A percentile compares a stretch with the other conserved stretches of the same genome.
phyloP scores from a whole-genome alignment of 2,329 filamentous ascomycete species.

The Talaromyces funiculosus region DNA sequence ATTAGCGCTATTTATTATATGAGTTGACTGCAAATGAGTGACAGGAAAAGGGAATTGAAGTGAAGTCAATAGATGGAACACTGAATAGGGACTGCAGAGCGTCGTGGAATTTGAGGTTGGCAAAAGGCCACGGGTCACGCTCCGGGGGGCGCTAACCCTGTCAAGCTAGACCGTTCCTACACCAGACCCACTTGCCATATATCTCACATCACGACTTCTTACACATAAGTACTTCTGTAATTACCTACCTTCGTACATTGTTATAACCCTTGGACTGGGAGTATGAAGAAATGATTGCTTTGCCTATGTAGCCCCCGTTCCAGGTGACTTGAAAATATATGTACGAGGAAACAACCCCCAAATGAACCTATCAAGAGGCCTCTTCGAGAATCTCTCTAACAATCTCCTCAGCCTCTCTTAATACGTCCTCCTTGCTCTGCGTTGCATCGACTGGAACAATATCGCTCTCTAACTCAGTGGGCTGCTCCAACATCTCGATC shows the following conservation, averaged over 20 bases:
- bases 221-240: no score
- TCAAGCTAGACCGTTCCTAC: not conserved
- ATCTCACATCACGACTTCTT: not conserved
- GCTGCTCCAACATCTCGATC: not conserved
- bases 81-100: not conserved
- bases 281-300: no score
- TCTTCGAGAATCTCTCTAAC: not conserved
- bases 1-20: not conserved
- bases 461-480: not conserved
- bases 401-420: not conserved
- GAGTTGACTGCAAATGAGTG: conserved; percentile 8
- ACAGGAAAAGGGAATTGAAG: conserved; percentile 5
- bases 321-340: not conserved
- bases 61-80: not conserved
- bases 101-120: conserved; percentile 10
- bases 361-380: not conserved
- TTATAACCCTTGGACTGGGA: no score
- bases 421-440: not conserved
- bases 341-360: not conserved
- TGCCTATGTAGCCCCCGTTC: no score
- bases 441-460: not conserved
- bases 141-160: conserved; percentile 1
- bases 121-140: conserved; percentile 16
- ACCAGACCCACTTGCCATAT: not conserved
- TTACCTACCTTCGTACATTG: no score